phyloP scores from a whole-genome alignment of 805 yeast species.

The Candida golubevii region DNA sequence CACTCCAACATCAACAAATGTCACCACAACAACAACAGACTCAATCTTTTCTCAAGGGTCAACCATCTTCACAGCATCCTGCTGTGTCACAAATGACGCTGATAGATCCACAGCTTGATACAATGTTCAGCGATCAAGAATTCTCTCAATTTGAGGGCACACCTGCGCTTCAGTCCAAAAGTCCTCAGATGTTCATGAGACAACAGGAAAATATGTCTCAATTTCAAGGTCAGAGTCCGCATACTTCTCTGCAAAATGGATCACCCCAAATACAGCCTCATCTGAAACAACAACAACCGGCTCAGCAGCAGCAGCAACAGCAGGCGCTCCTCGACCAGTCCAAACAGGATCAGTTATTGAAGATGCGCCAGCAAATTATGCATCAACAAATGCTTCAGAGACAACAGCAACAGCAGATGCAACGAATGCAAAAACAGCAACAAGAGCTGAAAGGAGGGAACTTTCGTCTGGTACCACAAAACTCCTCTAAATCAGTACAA shows the following conservation, averaged over 20 bases:
- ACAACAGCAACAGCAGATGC: slow-evolving; percentile 19
- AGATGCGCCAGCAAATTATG: slow-evolving; percentile 38
- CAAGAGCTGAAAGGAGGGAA: not conserved
- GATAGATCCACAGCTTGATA: slow-evolving; percentile 2
- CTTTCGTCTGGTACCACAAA: not conserved
- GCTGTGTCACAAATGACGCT: slow-evolving; percentile 4
- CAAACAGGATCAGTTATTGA: slow-evolving; percentile 32
- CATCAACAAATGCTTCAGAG: slow-evolving; percentile 35
- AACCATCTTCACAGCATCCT: slow-evolving; percentile 7
- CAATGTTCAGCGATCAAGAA: slow-evolving; percentile 2
- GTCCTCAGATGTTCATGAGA: slow-evolving; percentile 22
- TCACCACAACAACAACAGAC: slow-evolving; percentile 8
- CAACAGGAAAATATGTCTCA: slow-evolving; percentile 2
- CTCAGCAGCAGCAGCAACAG: slow-evolving; percentile 6
- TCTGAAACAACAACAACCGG: slow-evolving; percentile 8
- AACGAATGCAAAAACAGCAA: slow-evolving; percentile 8
- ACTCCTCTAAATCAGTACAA: not conserved
- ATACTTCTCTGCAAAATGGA: slow-evolving; percentile 2
- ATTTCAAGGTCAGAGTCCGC: slow-evolving; percentile 7
- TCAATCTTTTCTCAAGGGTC: too few species aligned
- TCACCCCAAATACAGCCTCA: slow-evolving; percentile 3
- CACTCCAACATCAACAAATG: slow-evolving; percentile 5
- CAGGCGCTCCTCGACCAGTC: slow-evolving; percentile 22
- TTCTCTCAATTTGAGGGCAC: slow-evolving; percentile 2
- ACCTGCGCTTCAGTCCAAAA: slow-evolving; percentile 4